Conservation (phyloP, 106 monocot genomes). For the Dendrobium officinale region DNA sequence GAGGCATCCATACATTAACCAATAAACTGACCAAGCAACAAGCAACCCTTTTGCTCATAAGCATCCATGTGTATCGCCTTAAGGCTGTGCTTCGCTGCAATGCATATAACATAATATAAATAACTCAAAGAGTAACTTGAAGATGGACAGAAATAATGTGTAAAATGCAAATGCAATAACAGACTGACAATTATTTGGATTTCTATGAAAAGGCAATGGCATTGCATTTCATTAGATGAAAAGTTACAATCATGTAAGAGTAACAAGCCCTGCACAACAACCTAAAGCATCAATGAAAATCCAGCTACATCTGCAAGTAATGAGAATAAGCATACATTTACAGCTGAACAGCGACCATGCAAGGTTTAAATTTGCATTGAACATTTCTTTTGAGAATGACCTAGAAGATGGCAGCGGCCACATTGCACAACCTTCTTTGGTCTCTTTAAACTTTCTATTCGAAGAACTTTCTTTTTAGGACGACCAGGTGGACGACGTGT, state of each 20-base stretch:
- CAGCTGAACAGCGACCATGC: neutral
- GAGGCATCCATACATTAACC: neutral
- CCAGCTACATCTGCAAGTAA: neutral
- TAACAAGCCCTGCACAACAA: neutral
- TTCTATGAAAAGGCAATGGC: neutral
- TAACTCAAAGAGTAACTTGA: neutral
- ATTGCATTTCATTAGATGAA: neutral
- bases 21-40: neutral
- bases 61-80: neutral
- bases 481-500: conserved; percentile 86
- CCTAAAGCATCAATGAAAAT: neutral
- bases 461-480: conserved; percentile 92
- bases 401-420: conserved; percentile 93
- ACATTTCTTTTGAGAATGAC: conserved; percentile 99
- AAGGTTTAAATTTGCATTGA: conserved; percentile 22
- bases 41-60: neutral
- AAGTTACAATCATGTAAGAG: conserved; percentile 1
- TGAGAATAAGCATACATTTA: neutral
- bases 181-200: neutral
- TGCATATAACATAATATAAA: neutral
- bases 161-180: neutral
- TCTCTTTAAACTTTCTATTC: conserved; percentile 83
- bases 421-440: conserved; percentile 93
- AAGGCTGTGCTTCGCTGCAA: neutral
- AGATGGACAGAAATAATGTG: no score